Percentiles rank a stretch among this genome's conserved stretches.
Evolutionary conservation across 257 asterid genomes (phyloP).

Genomic region (Solanum chilense): DNA sequence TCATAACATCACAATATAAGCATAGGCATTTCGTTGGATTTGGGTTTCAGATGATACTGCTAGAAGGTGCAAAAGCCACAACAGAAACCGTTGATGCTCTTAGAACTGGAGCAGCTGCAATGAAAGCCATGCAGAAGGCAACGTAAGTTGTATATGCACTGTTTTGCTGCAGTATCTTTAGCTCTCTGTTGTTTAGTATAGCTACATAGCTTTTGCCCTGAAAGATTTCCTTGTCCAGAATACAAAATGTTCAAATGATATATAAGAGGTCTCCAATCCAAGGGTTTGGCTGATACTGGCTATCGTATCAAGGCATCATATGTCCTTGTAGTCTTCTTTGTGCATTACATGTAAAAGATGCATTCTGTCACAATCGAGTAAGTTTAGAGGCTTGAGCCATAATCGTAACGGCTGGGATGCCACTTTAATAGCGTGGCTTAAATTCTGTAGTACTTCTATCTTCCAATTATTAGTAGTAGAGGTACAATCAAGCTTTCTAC

Average conservation of each 20-base stretch:
- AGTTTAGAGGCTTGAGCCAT: neutral
- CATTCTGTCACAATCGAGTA: neutral
- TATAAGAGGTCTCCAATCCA: neutral
- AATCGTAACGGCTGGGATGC: neutral
- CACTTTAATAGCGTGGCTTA: neutral
- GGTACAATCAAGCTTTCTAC: neutral
- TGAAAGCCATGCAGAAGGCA: constrained; percentile 91
- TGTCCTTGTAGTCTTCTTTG: neutral
- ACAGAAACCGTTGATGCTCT: constrained; percentile 85
- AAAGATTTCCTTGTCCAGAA: neutral
- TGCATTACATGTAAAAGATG: neutral
- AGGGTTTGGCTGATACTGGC: neutral
- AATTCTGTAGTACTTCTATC: neutral
- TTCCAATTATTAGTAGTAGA: neutral
- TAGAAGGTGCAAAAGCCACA: constrained; percentile 89
- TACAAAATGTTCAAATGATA: neutral
- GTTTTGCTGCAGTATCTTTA: neutral
- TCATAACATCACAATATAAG: neutral
- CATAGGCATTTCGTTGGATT: neutral
- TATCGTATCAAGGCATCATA: neutral
- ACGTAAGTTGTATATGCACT: constrained; percentile 41
- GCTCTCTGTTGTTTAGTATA: neutral
- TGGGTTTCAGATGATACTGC: constrained; percentile 56
- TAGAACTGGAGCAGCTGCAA: constrained; percentile 84
- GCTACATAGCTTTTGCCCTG: neutral